phyloP scores from a whole-genome alignment of 495 filamentous ascomycete genomes.

The Trichoderma gamsii region DNA sequence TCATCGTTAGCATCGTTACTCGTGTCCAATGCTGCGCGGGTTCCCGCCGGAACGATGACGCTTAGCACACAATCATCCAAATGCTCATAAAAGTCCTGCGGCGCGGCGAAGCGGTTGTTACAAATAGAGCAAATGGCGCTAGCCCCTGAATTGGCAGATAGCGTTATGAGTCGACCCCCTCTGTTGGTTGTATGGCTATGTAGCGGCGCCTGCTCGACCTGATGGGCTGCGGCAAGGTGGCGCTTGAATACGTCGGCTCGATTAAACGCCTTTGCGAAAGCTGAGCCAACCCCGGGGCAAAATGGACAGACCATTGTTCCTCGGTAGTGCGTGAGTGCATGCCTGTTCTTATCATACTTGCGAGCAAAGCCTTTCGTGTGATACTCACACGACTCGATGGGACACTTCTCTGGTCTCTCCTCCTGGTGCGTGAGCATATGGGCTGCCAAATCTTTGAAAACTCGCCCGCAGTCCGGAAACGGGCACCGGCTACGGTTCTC shows the following conservation, averaged over 20 bases:
- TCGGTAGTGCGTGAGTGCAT: constrained; percentile 97
- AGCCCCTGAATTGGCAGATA: constrained; percentile 43
- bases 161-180: constrained; percentile 39
- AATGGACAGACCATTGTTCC: constrained; percentile 99
- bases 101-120: constrained; percentile 77
- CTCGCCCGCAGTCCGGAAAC: constrained; percentile 74
- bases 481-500: constrained; percentile 69
- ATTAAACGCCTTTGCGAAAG: constrained; percentile 97
- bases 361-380: constrained; percentile 92
- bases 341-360: constrained; percentile 99
- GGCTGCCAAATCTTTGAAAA: constrained; percentile 92
- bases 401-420: constrained; percentile 93
- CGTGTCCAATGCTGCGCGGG: background rate
- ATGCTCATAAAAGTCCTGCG: constrained; percentile 98
- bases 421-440: constrained; percentile 95
- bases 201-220: constrained; percentile 90
- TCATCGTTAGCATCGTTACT: constrained; percentile 8
- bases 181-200: constrained; percentile 52
- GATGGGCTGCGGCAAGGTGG: constrained; percentile 88
- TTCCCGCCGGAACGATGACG: constrained; percentile 70
- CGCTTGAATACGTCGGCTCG: constrained; percentile 98
- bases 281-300: constrained; percentile 85
- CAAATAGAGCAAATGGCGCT: constrained; percentile 97
- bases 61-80: constrained; percentile 95
- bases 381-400: constrained; percentile 90